Evolutionary conservation across 805 yeast species (phyloP), one percentile per base, ranked within the genome.

Genomic region (Candida maesae): DNA sequence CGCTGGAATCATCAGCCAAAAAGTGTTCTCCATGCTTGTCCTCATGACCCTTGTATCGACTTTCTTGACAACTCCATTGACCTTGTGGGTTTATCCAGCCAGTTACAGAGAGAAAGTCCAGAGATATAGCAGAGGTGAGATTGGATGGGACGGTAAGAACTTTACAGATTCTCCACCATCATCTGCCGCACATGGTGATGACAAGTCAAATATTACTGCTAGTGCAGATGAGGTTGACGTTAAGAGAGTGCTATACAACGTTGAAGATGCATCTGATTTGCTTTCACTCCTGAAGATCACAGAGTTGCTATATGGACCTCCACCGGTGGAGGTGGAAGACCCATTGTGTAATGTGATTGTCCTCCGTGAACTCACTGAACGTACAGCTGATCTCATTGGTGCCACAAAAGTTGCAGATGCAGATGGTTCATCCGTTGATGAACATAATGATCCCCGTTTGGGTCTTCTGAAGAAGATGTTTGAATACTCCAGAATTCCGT

Each of bases 31-130:
- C 14, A 85, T 85, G 90, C 84, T 85, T 56, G 76, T 85, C 41
- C 77, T 85, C 28, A 85, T 85, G 95, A 89, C 95, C 0, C 67
- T 85, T 44, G 74, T 83, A 6, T 74, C 88, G 1, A 85, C 95
- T 0, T 83, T 85, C 52, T 60, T 77, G n/a, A 85, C 95, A 1
- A 83, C 93, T 2, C 95, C 95, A 2, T 62, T 85, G 55, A 76
- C 93, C 0, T 57, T 76, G 28, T 59, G 68, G 58, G 61, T 70
- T 2, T 85, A 84, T 54, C 90, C 95, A 1, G 70, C 71, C 9
- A 59, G 69, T 8, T 80, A 79, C 57, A 70, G 88, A 52, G 75
- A 73, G 39, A 67, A 71, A 45, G 68, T 75, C 32, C 68, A 65
- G 28, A 44, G 47, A 37, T 53, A 51, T 33, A 19, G 58, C 24